phyloP scores from a whole-genome alignment of 257 asterid genomes.

The Anisodus tanguticus region DNA sequence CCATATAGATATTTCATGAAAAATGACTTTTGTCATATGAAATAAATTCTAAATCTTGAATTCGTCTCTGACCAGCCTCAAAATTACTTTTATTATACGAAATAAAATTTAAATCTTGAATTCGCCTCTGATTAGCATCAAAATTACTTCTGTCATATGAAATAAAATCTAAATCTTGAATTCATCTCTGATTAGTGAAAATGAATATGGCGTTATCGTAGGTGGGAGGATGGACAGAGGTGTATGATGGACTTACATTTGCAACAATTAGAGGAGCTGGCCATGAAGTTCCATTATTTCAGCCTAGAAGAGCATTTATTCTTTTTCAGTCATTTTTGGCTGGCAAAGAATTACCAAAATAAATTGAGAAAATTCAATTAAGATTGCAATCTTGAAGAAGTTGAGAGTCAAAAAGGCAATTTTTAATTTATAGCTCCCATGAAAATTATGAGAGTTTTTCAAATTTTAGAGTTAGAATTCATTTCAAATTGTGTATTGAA shows the following conservation, averaged over 20 bases:
- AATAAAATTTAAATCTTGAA: not conserved
- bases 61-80: too few relatives aligned
- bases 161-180: not conserved
- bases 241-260: conserved; percentile 77
- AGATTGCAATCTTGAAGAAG: conserved; percentile 30
- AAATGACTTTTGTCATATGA: too few relatives aligned
- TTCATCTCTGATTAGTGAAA: not conserved
- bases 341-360: conserved; percentile 67
- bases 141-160: not conserved
- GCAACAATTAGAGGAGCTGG: conserved; percentile 93
- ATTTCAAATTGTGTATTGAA: conserved; percentile 42
- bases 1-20: too few relatives aligned
- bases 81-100: too few relatives aligned
- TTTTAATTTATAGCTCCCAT: conserved; percentile 27
- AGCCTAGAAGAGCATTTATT: conserved; percentile 66
- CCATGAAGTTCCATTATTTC: conserved; percentile 84
- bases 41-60: too few relatives aligned
- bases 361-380: conserved; percentile 38
- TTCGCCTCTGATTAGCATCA: not conserved
- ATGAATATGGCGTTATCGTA: conserved; percentile 30
- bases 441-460: conserved; percentile 33
- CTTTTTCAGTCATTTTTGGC: conserved; percentile 73
- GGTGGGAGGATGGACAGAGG: conserved; percentile 96
- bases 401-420: conserved; percentile 18
- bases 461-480: conserved; percentile 44